phyloP scores from a whole-genome alignment of 2,329 filamentous ascomycete species.

The Neofusicoccum sp. region DNA sequence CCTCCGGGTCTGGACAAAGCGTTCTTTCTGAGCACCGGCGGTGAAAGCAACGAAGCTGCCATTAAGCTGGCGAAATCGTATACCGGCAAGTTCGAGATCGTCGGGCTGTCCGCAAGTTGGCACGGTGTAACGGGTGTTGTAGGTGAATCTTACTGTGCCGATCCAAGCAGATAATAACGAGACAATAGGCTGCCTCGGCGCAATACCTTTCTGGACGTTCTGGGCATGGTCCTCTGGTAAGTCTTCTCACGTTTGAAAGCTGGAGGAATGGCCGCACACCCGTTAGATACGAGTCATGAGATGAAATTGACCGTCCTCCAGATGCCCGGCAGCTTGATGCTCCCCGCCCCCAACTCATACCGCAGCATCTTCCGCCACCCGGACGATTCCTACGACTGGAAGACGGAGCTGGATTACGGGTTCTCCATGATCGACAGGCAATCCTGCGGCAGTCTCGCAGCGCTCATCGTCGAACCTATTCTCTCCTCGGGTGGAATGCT shows the following conservation, averaged over 20 bases:
- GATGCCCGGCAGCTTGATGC: slow-evolving; percentile 57
- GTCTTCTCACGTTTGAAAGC: not conserved
- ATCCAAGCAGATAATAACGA: not conserved
- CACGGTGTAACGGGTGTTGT: slow-evolving; percentile 59
- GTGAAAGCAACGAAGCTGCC: slow-evolving; percentile 54
- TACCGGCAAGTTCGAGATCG: slow-evolving; percentile 65
- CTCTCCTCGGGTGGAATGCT: slow-evolving; percentile 60
- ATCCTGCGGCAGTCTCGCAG: slow-evolving; percentile 61
- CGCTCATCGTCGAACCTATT: slow-evolving; percentile 62
- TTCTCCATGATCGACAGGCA: slow-evolving; percentile 61
- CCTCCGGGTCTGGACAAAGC: slow-evolving; percentile 33
- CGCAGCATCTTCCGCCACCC: slow-evolving; percentile 59
- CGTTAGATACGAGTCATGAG: not conserved
- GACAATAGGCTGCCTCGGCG: slow-evolving; percentile 44
- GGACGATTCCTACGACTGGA: slow-evolving; percentile 64
- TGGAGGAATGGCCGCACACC: too few species aligned
- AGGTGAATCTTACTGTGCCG: not conserved
- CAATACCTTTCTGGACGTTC: slow-evolving; percentile 55
- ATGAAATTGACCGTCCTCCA: not conserved
- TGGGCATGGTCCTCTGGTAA: slow-evolving; percentile 40
- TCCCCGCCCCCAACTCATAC: slow-evolving; percentile 62
- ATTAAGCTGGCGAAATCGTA: slow-evolving; percentile 64
- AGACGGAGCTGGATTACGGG: slow-evolving; percentile 62
- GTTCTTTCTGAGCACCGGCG: slow-evolving; percentile 36
- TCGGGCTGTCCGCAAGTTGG: slow-evolving; percentile 58